Percentiles rank a stretch among this genome's conserved stretches.
Conservation (phyloP, 164 flowering plant genomes). For the grape (Vitis vinifera) region DNA sequence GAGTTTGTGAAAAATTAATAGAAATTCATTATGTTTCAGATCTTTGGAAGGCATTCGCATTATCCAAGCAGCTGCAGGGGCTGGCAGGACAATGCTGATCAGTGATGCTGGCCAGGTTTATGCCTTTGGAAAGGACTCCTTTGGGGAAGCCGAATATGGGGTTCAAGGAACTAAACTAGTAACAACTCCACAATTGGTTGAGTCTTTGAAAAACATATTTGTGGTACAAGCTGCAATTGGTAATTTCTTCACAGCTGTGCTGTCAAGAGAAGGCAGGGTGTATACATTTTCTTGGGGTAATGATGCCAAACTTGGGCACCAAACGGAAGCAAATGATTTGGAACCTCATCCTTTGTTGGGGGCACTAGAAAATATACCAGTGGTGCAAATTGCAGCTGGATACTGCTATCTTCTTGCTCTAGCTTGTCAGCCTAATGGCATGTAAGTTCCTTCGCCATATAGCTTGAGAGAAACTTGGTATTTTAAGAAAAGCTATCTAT, state of each 20-base stretch:
- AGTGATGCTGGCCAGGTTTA: conserved; percentile 87
- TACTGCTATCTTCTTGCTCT: conserved; percentile 96
- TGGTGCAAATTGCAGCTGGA: conserved; percentile 99
- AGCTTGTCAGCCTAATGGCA: conserved; percentile 84
- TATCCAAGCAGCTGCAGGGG: conserved; percentile 93
- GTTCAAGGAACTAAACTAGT: conserved; percentile 64
- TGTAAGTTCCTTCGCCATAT: conserved; percentile 50
- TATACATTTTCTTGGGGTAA: conserved; percentile 98
- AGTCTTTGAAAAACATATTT: conserved; percentile 78
- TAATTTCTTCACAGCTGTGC: conserved; percentile 88
- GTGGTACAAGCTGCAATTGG: conserved; percentile 98
- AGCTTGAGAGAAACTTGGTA: not conserved
- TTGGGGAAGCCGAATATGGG: conserved; percentile 83
- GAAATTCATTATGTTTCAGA: conserved; percentile 49
- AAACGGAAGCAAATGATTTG: conserved; percentile 72
- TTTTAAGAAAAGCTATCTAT: too few species aligned
- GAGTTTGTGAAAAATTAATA: conserved; percentile 9
- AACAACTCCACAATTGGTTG: conserved; percentile 69
- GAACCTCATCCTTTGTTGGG: conserved; percentile 84
- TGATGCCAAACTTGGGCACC: conserved; percentile 83
- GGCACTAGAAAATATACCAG: conserved; percentile 77
- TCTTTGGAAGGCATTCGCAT: conserved; percentile 89
- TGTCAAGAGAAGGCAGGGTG: conserved; percentile 93
- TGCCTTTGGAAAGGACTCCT: conserved; percentile 90
- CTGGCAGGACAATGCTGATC: conserved; percentile 89